Percentiles rank a stretch among this genome's conserved stretches.
Conservation (phyloP, 2,329 filamentous ascomycete genomes). For the Ceratocystis harringtonii region DNA sequence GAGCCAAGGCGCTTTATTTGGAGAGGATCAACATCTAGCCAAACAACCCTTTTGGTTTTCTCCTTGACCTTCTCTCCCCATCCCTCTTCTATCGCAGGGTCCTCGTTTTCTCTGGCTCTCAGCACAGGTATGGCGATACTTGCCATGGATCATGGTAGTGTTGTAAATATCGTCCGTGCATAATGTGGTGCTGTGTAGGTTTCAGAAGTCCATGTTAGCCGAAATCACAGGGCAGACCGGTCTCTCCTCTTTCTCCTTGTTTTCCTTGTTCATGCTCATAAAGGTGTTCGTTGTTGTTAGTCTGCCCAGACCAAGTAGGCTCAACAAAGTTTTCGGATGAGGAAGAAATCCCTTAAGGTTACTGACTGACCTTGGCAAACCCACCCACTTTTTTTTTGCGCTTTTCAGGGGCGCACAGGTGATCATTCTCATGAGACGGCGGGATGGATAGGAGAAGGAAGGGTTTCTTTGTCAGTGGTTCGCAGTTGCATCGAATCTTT, state of each 20-base stretch:
- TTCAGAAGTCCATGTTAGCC: slow-evolving; percentile 3
- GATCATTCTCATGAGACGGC: slow-evolving; percentile 1
- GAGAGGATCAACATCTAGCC: not conserved
- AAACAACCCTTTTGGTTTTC: not conserved
- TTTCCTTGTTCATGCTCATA: not conserved
- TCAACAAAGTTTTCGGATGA: slow-evolving; percentile 6
- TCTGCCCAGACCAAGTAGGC: not conserved
- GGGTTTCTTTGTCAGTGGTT: not conserved
- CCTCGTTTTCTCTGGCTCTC: not conserved
- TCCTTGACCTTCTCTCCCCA: not conserved
- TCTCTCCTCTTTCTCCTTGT: not conserved
- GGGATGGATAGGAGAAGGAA: not conserved
- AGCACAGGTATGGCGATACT: not conserved
- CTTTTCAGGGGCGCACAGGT: not conserved
- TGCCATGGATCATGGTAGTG: not conserved
- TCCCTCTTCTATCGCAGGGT: not conserved
- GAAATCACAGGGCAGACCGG: not conserved
- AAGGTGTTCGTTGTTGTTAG: not conserved
- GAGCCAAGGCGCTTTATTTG: not conserved
- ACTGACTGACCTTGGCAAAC: not conserved
- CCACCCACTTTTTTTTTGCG: not conserved
- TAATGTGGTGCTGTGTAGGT: not conserved
- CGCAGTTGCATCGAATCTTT: not conserved
- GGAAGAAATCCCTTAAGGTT: slow-evolving; percentile 1
- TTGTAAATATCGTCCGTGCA: not conserved